Evolutionary conservation across 2,329 filamentous ascomycete genomes (phyloP), one percentile per base, ranked within the genome.

Genomic region (Xylaria sp.): DNA sequence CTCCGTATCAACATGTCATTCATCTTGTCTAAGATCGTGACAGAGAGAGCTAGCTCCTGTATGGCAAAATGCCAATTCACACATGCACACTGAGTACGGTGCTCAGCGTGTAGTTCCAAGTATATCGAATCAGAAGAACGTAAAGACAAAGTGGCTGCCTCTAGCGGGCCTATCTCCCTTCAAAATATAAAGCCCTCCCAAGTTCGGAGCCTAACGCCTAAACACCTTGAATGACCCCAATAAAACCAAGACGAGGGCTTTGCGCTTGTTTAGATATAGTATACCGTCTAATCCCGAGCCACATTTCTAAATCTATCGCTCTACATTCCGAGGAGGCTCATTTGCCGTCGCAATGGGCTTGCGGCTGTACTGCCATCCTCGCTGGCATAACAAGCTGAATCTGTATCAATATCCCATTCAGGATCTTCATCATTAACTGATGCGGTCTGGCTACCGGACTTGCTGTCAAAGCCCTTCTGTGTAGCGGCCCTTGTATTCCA

Each of bases 391-490:
- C 86, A 90, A 46, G 87, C 89, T 56, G 88, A 90, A 74, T 97
- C 95, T 37, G 96, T 95, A 80, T 98, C 96, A 74, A 99, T 98
- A 78, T 99, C 96, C 90, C 96, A 98, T 69, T 92, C 90, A 6
- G 88, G 87, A 58, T 89, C 84, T 34, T 84, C 84, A 34, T 86
- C 85, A 10, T 86, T 86, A 2, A 79, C 82, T 52, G 84, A 78
- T 68, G 82, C 77, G 60, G 88, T 88, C 84, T 91, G 78, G 44
- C 79, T 76, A 12, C 74, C 64, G 25, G 75, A 69, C 55, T 76
- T 77, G 79, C 84, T 81, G 65, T 92, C 91, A 85, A 97, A 99
- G 2, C 90, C 93, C 81, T 98, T 98, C 81, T 99, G 96, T 64
- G 91, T 91, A 5, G 95, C 94, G 4, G 94, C 94, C 55, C 96